These are phyloP conservation scores for Sphagnum magellanicum DNA, from an alignment of 228 moss, liverwort and hornwort species.

Conservation along the genomic window DNA sequence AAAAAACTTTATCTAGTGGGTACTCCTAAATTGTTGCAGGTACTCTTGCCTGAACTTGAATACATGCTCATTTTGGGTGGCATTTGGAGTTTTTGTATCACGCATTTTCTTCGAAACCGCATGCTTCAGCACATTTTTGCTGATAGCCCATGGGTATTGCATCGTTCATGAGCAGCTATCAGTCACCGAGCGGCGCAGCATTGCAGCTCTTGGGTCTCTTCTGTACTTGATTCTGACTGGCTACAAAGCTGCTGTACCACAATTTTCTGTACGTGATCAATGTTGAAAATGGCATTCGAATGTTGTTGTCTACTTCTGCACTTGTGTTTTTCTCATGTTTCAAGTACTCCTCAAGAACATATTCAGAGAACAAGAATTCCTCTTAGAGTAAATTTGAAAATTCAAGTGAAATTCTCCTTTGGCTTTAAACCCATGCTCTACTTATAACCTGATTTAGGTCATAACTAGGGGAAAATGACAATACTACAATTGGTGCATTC, in stretches of 20 bases:
- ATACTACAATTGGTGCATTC: too few species aligned
- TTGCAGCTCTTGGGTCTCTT: slow-evolving; percentile 35
- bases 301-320: not conserved
- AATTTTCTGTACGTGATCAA: slow-evolving; percentile 20
- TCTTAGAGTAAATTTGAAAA: not conserved
- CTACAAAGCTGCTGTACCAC: slow-evolving; percentile 43
- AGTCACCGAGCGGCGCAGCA: slow-evolving; percentile 27
- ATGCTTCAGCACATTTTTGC: slow-evolving; percentile 32
- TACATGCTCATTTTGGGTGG: slow-evolving; percentile 50
- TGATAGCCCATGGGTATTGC: slow-evolving; percentile 44
- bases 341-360: not conserved
- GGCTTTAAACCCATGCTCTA: too few species aligned
- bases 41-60: slow-evolving; percentile 39
- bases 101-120: slow-evolving; percentile 40
- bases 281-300: not conserved
- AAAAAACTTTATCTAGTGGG: not conserved
- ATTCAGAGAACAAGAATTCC: too few species aligned
- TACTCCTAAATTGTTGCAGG: slow-evolving; percentile 9
- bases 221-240: slow-evolving; percentile 38
- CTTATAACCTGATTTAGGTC: too few species aligned
- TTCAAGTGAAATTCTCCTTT: too few species aligned
- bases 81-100: slow-evolving; percentile 43
- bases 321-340: not conserved
- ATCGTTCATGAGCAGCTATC: slow-evolving; percentile 41
- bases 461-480: too few species aligned